Evolutionary conservation across 1,284 basidiomycete genomes (phyloP).

Genomic region (Cutaneotrichosporon sp.): DNA sequence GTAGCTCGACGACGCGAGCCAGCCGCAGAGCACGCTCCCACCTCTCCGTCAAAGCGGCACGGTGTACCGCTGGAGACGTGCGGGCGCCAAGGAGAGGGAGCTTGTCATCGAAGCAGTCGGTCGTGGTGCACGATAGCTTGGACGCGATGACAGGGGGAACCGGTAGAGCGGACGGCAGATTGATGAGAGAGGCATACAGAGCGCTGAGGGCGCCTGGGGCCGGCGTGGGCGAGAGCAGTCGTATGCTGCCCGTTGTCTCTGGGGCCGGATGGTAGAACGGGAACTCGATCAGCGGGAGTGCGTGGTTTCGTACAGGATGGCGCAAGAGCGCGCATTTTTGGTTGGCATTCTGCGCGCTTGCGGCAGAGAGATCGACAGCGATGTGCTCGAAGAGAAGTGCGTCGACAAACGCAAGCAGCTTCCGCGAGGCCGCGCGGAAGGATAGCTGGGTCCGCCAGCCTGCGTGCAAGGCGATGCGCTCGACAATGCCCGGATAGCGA

Average conservation of each 20-base stretch:
- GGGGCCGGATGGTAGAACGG: neutral
- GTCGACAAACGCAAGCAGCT: neutral
- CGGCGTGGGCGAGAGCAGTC: neutral
- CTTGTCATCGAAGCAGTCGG: neutral
- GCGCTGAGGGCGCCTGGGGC: neutral
- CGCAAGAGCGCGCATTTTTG: neutral
- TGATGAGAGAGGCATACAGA: neutral
- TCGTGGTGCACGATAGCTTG: neutral
- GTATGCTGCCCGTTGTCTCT: neutral
- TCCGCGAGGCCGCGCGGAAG: neutral
- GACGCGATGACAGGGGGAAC: neutral
- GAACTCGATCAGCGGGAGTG: neutral
- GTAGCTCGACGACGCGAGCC: neutral
- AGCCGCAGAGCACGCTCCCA: conserved; percentile 3
- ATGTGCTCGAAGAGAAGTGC: neutral
- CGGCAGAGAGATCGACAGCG: neutral
- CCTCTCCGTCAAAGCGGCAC: neutral
- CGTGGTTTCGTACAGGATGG: neutral
- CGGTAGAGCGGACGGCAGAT: neutral
- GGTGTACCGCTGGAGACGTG: neutral
- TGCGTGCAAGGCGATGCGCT: neutral
- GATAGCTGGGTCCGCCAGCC: neutral
- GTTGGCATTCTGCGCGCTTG: neutral
- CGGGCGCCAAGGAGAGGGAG: neutral
- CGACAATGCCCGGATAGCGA: neutral